Evolutionary conservation across 2,329 filamentous ascomycete species (phyloP), one percentile per base, ranked within the genome.

Genomic region (Chrysosporium queenslandicum): DNA sequence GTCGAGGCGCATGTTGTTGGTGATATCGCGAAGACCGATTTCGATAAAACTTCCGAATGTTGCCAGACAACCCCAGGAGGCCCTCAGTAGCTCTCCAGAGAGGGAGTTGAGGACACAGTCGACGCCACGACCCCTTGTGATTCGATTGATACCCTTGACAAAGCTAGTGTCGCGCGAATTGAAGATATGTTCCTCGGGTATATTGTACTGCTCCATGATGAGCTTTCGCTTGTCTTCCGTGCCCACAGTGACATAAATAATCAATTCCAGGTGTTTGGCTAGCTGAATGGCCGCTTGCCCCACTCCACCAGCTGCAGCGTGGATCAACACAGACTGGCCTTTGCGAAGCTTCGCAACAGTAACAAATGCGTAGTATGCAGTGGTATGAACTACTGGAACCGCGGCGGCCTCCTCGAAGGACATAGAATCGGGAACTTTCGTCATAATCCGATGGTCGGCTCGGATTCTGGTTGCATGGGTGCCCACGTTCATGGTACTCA

Each of bases 251-350:
- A 46, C 53, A 43, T 46, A 60, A 14, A 62, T 42, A n/a, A 56
- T 49, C 1, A 56, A 58, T 11, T 56, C 18, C 14, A 41, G 36
- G 11, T 54, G 53, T 16, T 12, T 34, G 4, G 59, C 55, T 14
- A 63, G 12, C 25, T 45, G 29, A 5, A 63, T 52, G 2, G 59
- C 58, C 2, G 60, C 60, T 30, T 58, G 56, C 2, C 61, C 60
- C 4, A 61, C 51, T 7, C 49, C 58, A 12, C 58, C 58, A 11
- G 56, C 36, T 3, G 54, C 60, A 12, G 32, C 51, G 25, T 62
- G 59, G 16, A 63, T 58, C 2, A 63, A 50, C 9, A 63, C 49
- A 4, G 29, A 47, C 30, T 61, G 14, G 5, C 56, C 56, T 23
- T 37, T 39, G 9, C 52, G 27, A 8, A 60, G 46, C 12, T 39